These are phyloP conservation scores for Artemisia tridentata DNA, from an alignment of 129 eudicot genomes.

Conservation along the genomic window DNA sequence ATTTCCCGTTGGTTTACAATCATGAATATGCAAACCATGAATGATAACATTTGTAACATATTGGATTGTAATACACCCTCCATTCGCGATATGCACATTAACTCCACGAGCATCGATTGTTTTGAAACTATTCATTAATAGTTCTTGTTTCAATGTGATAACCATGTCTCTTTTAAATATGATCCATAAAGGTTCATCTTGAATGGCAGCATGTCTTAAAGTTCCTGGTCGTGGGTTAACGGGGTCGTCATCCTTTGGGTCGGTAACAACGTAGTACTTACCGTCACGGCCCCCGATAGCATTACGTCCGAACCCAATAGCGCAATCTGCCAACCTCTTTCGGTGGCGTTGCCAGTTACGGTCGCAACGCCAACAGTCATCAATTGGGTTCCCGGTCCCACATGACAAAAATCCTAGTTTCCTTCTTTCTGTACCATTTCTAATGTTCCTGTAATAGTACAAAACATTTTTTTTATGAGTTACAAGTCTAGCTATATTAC, in stretches of 20 bases:
- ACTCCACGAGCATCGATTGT: constrained; percentile 86
- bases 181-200: constrained; percentile 86
- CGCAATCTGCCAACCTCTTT: constrained; percentile 71
- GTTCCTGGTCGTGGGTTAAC: constrained; percentile 87
- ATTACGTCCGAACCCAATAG: constrained; percentile 91
- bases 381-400: constrained; percentile 85
- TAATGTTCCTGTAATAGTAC: constrained; percentile 47
- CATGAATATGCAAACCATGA: constrained; percentile 83
- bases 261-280: constrained; percentile 66
- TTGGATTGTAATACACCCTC: constrained; percentile 80
- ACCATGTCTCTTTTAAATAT: constrained; percentile 83
- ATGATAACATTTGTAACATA: constrained; percentile 69
- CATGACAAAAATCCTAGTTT: constrained; percentile 81
- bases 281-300: constrained; percentile 94
- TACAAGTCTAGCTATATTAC: too few species aligned
- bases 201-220: constrained; percentile 78
- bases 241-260: constrained; percentile 67
- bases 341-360: constrained; percentile 66
- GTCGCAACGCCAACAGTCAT: constrained; percentile 93
- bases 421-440: constrained; percentile 72
- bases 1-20: constrained; percentile 76
- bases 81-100: constrained; percentile 74
- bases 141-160: constrained; percentile 74
- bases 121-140: constrained; percentile 90
- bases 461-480: constrained; percentile 13